Evolutionary conservation across 1,284 basidiomycete genomes (phyloP).

Genomic region (Anthracocystis walkeri): DNA sequence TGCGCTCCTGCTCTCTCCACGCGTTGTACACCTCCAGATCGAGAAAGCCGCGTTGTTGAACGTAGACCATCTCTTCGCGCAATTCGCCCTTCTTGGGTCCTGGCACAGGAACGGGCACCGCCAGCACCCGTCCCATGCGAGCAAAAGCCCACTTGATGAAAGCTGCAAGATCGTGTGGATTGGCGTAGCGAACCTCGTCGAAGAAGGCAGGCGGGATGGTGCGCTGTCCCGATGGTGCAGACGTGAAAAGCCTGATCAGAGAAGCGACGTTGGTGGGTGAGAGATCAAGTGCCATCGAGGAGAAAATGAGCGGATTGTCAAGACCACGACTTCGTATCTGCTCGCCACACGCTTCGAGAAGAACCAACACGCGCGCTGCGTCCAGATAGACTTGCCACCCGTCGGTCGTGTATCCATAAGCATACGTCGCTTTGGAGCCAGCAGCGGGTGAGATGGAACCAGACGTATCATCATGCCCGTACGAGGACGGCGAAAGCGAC

Average conservation of each 20-base stretch:
- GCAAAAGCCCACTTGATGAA: slow-evolving; percentile 69
- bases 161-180: slow-evolving; percentile 65
- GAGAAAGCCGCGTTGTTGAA: slow-evolving; percentile 66
- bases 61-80: slow-evolving; percentile 62
- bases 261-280: slow-evolving; percentile 53
- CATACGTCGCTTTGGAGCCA: slow-evolving; percentile 14
- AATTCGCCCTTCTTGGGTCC: slow-evolving; percentile 46
- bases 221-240: slow-evolving; percentile 15
- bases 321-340: slow-evolving; percentile 64
- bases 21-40: slow-evolving; percentile 60
- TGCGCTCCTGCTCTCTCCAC: slow-evolving; percentile 63
- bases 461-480: slow-evolving; percentile 10
- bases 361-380: slow-evolving; percentile 31
- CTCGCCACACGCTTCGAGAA: slow-evolving; percentile 54
- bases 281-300: slow-evolving; percentile 66
- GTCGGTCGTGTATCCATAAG: slow-evolving; percentile 61
- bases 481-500: background rate
- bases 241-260: slow-evolving; percentile 50
- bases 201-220: slow-evolving; percentile 34
- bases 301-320: slow-evolving; percentile 66
- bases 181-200: slow-evolving; percentile 63
- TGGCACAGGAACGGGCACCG: slow-evolving; percentile 46
- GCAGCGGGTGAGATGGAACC: background rate
- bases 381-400: slow-evolving; percentile 60
- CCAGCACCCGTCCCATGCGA: slow-evolving; percentile 62